phyloP scores from a whole-genome alignment of 257 asterid genomes.

The Marsdenia floribunda region DNA sequence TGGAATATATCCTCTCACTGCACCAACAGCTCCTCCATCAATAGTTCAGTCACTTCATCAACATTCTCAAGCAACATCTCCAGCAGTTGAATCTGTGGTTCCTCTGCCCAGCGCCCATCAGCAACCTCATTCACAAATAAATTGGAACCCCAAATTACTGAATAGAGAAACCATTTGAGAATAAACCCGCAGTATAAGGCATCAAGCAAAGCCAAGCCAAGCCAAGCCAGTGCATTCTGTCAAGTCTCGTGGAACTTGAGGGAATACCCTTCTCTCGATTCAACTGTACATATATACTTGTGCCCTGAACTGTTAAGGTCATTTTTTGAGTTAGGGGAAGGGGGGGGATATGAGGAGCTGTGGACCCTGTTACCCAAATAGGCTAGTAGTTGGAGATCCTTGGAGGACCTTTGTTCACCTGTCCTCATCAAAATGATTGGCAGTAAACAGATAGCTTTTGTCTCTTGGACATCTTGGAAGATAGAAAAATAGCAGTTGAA shows the following conservation, averaged over 20 bases:
- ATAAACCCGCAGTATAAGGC: neutral
- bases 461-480: neutral
- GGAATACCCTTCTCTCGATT: constrained; percentile 1
- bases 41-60: constrained; percentile 35
- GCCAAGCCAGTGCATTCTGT: neutral
- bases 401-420: neutral
- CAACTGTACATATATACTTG: constrained; percentile 13
- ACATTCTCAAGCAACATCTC: constrained; percentile 40
- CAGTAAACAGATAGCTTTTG: constrained; percentile 2
- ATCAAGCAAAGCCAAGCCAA: too few species aligned
- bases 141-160: constrained; percentile 37
- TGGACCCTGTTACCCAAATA: neutral
- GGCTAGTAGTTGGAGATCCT: neutral
- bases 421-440: constrained; percentile 4
- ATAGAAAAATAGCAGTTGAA: constrained; percentile 15
- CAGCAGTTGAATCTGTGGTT: constrained; percentile 32
- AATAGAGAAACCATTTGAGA: constrained; percentile 37
- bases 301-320: neutral
- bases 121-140: constrained; percentile 36
- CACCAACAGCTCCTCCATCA: constrained; percentile 30
- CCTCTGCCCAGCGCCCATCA: constrained; percentile 34
- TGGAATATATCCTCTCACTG: constrained; percentile 41
- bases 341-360: neutral
- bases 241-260: neutral
- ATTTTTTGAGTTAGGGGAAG: neutral